Evolutionary conservation across 2,329 filamentous ascomycete genomes (phyloP), one percentile per base, ranked within the genome.

Genomic region (Tolypocladium tropicale): DNA sequence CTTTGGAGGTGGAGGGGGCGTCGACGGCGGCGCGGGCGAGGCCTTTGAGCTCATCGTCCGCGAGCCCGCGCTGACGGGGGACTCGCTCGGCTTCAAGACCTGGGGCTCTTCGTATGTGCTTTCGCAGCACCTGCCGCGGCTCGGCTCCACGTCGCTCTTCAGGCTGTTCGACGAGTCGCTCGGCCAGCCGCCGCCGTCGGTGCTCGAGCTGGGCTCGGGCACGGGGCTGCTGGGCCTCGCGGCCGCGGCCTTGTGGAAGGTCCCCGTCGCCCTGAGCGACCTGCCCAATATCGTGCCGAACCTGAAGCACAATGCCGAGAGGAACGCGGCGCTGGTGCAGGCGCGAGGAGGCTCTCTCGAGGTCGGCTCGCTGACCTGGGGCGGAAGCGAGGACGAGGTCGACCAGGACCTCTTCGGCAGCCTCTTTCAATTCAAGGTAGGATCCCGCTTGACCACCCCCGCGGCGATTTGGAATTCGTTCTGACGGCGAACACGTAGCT

Each of bases 81-180:
- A 96, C 70, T 88, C 89, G 57, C 77, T 97, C 21, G 94, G 94
- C 1, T 79, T 95, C 69, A 97, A 99, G 71, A 99, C 94, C 0
- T 97, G 94, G 94, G 90, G 89, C 0, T 93, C 91, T 0, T 93
- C 91, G 0, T 95, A 91, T 66, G 80, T 95, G 2, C 83, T 97
- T 5, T 88, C 93, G 0, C 86, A 83, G 62, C 83, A 88, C 28
- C 79, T 97, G 30, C 75, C 75, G 23, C 66, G 66, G 14, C 73
- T 84, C 41, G 71, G 66, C 9, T 70, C 68, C 48, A 75, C 70
- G 16, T 71, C 74, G 0, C 65, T 83, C 25, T 74, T 74, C 34
- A 72, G 76, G 48, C 62, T 81, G 9, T 71, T 83, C 18, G 66
- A 70, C 41, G 64, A 68, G 55, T 67, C 67, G 14, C 59, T 70